Evolutionary conservation across 2,329 filamentous ascomycete species (phyloP).

Genomic region (Chaetomiaceae sp.): DNA sequence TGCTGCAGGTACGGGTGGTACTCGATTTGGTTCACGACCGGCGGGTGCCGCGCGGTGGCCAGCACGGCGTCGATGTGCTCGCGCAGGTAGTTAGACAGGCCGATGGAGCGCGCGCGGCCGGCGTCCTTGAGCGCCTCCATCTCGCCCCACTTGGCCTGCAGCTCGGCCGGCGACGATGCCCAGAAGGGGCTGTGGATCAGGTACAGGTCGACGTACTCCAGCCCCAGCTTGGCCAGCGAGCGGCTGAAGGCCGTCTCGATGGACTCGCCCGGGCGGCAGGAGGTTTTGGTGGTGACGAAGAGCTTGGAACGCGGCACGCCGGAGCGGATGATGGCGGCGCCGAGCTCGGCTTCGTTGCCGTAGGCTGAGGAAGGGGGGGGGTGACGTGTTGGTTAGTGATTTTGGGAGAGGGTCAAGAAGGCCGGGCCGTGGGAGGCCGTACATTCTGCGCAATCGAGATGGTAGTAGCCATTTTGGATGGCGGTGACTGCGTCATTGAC

Average conservation of each 20-base stretch:
- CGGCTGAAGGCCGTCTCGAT: slow-evolving; percentile 47
- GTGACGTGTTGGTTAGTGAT: slow-evolving; percentile 8
- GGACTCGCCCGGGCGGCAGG: slow-evolving; percentile 30
- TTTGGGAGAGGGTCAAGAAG: neutral
- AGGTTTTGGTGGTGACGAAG: slow-evolving; percentile 59
- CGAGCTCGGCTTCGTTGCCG: slow-evolving; percentile 63
- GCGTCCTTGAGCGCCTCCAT: slow-evolving; percentile 60
- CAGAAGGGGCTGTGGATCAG: slow-evolving; percentile 55
- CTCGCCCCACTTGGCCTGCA: slow-evolving; percentile 56
- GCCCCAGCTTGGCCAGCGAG: slow-evolving; percentile 58
- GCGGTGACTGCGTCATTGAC: slow-evolving; percentile 50
- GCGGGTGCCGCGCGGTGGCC: slow-evolving; percentile 53
- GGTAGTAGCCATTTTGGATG: slow-evolving; percentile 62
- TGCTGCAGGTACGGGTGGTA: slow-evolving; percentile 71
- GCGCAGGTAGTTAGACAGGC: slow-evolving; percentile 67
- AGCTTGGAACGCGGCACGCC: slow-evolving; percentile 60
- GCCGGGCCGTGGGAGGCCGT: slow-evolving; percentile 5
- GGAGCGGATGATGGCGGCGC: slow-evolving; percentile 61
- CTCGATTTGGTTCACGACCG: slow-evolving; percentile 76
- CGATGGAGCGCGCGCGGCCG: slow-evolving; percentile 63
- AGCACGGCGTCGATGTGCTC: slow-evolving; percentile 51
- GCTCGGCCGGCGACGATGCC: slow-evolving; percentile 39
- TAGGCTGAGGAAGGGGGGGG: slow-evolving; percentile 38
- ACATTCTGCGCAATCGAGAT: slow-evolving; percentile 71
- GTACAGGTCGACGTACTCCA: slow-evolving; percentile 69